Conservation (phyloP, 2,329 filamentous ascomycete genomes). For the Fusarium sp. region DNA sequence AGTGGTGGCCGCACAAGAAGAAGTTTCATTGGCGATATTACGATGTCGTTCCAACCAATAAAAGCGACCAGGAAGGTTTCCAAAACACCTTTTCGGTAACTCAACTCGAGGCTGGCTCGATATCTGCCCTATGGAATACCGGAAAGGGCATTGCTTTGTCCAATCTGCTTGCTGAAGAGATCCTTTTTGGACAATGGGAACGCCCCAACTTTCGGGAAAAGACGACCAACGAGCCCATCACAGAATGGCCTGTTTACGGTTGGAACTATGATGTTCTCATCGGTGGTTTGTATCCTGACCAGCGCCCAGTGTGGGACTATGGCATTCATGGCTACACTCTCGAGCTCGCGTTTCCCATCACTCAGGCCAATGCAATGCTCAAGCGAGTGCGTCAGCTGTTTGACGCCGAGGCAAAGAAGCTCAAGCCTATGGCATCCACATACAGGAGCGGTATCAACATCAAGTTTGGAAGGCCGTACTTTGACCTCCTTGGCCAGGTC, state of each 20-base stretch:
- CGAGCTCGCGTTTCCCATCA: constrained; percentile 68
- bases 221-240: constrained; percentile 60
- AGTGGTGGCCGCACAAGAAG: constrained; percentile 68
- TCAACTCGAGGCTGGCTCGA: constrained; percentile 59
- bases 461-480: constrained; percentile 66
- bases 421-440: constrained; percentile 65
- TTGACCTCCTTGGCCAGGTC: constrained; percentile 65
- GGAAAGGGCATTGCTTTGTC: constrained; percentile 64
- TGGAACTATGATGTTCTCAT: constrained; percentile 70
- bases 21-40: constrained; percentile 70
- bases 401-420: constrained; percentile 61
- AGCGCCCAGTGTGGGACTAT: constrained; percentile 67
- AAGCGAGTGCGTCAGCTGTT: constrained; percentile 65
- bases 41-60: constrained; percentile 59
- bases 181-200: constrained; percentile 66
- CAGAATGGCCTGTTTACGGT: constrained; percentile 66
- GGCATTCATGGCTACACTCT: constrained; percentile 64
- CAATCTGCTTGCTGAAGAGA: constrained; percentile 65
- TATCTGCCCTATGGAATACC: constrained; percentile 61
- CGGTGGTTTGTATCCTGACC: constrained; percentile 65
- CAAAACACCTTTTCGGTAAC: constrained; percentile 68
- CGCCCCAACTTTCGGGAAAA: constrained; percentile 69
- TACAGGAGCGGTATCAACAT: constrained; percentile 69
- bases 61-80: constrained; percentile 63
- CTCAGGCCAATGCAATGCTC: constrained; percentile 64